Base-by-base conservation (phyloP, 2,329 filamentous ascomycete species). In the Rasamsonia emersonii region DNA sequence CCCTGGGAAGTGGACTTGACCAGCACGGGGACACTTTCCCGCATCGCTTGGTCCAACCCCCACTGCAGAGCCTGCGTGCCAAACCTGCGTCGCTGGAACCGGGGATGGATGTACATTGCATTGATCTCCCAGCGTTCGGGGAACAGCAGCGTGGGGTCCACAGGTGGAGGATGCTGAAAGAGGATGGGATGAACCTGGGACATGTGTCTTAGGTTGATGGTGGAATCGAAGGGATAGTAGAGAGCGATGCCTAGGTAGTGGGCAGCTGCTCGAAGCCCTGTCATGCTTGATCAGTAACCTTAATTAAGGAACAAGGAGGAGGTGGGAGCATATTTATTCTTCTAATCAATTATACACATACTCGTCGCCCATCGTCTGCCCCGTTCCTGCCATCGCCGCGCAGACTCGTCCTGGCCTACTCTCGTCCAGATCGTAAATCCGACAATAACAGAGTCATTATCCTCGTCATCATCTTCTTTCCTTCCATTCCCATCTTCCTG, bases 51-150 rank as follows among this genome's bases (percentile, higher is more conserved):
- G 3, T 20, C 28, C 10, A 38, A 8, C 3, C 31, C 35, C 35
- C 35, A 38, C 10, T 13, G 11, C 3, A 38, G 15, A 6, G 31
- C 31, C 9, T 23, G 19, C 7, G 28, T 30, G 4, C 35, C 35
- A 9, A 33, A 34, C 2, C 35, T 32, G 4, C 18, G 14, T 3
- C 35, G 28, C 14, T 38, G 35, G 9, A 33, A 21, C 4, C 10
- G 13, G 5, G 35, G 35, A 30, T 28, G 11, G 18, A 38, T 34
- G 15, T 38, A 38, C 5, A 38, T 24, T 4, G 35, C 35, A 11
- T 34, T 32, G 6, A 38, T 9, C 13, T 38, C 35, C 35, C 35
- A 38, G 28, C 35, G n/a, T n/a, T n/a, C n/a, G n/a, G n/a, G n/a
- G n/a, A n/a, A n/a, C n/a, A n/a, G n/a, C n/a, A n/a, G n/a, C n/a